phyloP scores from a whole-genome alignment of 2,329 filamentous ascomycete genomes.

The Diplodia sapinea region DNA sequence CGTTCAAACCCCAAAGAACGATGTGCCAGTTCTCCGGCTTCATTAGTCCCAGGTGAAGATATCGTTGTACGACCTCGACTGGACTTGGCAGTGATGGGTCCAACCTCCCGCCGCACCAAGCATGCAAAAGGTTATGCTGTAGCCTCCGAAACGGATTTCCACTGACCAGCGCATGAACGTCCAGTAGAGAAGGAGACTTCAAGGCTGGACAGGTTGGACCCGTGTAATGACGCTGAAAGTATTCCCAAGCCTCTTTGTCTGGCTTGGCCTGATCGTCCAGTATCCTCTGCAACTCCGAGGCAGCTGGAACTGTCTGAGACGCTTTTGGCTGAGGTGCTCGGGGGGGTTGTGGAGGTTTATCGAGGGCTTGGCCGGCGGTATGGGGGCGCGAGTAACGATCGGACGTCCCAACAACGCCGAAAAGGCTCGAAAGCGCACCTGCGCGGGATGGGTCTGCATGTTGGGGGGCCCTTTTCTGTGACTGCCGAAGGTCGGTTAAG shows the following conservation, averaged over 20 bases:
- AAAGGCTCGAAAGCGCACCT: slow-evolving; percentile 7
- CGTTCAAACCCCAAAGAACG: slow-evolving; percentile 38
- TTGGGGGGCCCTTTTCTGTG: background rate
- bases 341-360: background rate
- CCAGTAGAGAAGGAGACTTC: slow-evolving; percentile 35
- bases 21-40: slow-evolving; percentile 37
- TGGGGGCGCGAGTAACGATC: background rate
- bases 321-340: background rate
- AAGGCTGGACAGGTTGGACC: slow-evolving; percentile 42
- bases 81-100: slow-evolving; percentile 34
- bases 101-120: slow-evolving; percentile 36
- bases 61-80: slow-evolving; percentile 39
- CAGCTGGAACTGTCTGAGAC: background rate
- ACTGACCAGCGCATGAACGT: slow-evolving; percentile 35
- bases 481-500: background rate
- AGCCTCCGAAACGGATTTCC: slow-evolving; percentile 39
- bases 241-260: slow-evolving; percentile 39
- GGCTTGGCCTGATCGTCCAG: background rate
- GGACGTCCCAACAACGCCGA: slow-evolving; percentile 10
- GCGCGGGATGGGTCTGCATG: background rate
- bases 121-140: slow-evolving; percentile 32
- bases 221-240: slow-evolving; percentile 40
- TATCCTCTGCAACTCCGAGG: background rate
- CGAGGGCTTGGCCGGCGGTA: background rate
- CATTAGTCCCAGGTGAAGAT: slow-evolving; percentile 41